Evolutionary conservation across 108 stramenopile genomes (phyloP).

Genomic region (Conticribra weissflogii): DNA sequence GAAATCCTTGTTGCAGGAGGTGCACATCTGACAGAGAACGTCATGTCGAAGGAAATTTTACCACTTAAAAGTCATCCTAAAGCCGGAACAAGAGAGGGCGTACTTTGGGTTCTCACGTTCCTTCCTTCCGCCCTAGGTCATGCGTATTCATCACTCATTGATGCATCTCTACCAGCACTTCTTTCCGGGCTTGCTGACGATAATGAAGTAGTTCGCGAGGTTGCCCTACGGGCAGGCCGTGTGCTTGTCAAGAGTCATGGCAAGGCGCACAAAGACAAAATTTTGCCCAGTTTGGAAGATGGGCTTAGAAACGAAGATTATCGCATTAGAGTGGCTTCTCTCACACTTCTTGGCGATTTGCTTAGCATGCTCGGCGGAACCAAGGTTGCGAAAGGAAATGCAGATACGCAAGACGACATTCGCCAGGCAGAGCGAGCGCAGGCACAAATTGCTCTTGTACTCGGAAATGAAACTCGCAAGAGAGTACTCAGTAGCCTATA

Average conservation of each 20-base stretch:
- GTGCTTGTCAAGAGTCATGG: constrained; percentile 94
- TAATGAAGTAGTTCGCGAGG: constrained; percentile 91
- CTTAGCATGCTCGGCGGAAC: constrained; percentile 95
- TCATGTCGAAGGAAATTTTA: constrained; percentile 89
- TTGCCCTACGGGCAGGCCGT: constrained; percentile 94
- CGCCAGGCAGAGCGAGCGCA: constrained; percentile 83
- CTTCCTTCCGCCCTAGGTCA: constrained; percentile 92
- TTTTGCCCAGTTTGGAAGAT: constrained; percentile 91
- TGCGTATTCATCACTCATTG: constrained; percentile 85
- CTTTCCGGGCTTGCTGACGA: constrained; percentile 96
- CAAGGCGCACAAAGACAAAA: constrained; percentile 87
- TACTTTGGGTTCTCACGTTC: constrained; percentile 99
- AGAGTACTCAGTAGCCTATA: constrained; percentile 93
- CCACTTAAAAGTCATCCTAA: constrained; percentile 88
- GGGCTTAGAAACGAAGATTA: constrained; percentile 92
- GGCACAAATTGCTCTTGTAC: constrained; percentile 86
- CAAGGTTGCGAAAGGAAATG: constrained; percentile 80
- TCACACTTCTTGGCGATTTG: constrained; percentile 95
- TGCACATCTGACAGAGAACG: constrained; percentile 61
- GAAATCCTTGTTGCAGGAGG: constrained; percentile 90
- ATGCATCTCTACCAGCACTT: constrained; percentile 89
- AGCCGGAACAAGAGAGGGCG: constrained; percentile 93
- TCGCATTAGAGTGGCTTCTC: constrained; percentile 93
- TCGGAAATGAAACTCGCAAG: constrained; percentile 82
- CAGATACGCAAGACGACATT: constrained; percentile 90